phyloP scores from a whole-genome alignment of 2,329 filamentous ascomycete genomes.

The Coleophoma crateriformis region DNA sequence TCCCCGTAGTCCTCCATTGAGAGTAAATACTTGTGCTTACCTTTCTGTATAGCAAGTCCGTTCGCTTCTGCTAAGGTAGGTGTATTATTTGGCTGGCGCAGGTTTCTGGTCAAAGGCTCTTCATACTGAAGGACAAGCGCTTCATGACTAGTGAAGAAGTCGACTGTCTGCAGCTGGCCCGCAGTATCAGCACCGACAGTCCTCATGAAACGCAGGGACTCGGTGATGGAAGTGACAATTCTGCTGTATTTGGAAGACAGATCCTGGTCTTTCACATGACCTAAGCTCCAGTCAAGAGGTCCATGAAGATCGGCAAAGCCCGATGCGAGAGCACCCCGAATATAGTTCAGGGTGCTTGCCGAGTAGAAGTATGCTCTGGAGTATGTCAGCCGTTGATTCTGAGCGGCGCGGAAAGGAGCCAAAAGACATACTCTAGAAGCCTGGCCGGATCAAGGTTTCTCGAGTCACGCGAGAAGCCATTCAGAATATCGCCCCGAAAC shows the following conservation, averaged over 20 bases:
- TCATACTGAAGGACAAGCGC: slow-evolving; percentile 93
- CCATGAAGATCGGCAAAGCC: slow-evolving; percentile 92
- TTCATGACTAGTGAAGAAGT: slow-evolving; percentile 94
- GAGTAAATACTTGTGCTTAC: too few species aligned
- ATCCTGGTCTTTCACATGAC: slow-evolving; percentile 78
- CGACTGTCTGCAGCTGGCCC: slow-evolving; percentile 81
- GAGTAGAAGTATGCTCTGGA: slow-evolving; percentile 87
- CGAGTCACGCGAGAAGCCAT: slow-evolving; percentile 75
- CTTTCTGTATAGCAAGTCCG: neutral
- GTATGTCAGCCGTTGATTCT: slow-evolving; percentile 2
- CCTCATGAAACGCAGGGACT: slow-evolving; percentile 89
- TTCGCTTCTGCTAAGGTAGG: slow-evolving; percentile 12
- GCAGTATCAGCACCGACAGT: slow-evolving; percentile 87
- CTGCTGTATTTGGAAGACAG: slow-evolving; percentile 81
- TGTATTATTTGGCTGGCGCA: slow-evolving; percentile 54
- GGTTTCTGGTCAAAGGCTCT: slow-evolving; percentile 72
- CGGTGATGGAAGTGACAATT: slow-evolving; percentile 81
- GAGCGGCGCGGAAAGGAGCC: neutral
- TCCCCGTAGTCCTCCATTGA: too few species aligned
- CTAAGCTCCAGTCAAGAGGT: slow-evolving; percentile 90
- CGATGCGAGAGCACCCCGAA: slow-evolving; percentile 75
- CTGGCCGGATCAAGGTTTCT: slow-evolving; percentile 76
- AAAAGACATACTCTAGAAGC: slow-evolving; percentile 58
- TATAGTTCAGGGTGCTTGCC: slow-evolving; percentile 88
- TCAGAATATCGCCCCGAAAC: slow-evolving; percentile 93